Evolutionary conservation across 2,329 filamentous ascomycete species (phyloP).

Genomic region (Penicillium sp.): DNA sequence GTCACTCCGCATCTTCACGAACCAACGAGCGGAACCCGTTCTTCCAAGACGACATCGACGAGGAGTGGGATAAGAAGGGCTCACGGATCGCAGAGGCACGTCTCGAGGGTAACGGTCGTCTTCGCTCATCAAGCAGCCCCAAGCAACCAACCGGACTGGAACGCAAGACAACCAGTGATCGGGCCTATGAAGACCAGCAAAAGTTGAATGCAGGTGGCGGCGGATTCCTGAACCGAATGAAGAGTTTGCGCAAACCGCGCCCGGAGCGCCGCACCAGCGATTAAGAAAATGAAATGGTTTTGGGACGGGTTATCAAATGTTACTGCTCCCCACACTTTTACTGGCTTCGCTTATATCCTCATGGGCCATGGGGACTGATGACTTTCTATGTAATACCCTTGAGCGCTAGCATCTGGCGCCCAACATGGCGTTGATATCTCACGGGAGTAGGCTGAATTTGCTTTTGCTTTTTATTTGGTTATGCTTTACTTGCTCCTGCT

Average conservation of each 20-base stretch:
- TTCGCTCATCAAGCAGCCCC: constrained; percentile 60
- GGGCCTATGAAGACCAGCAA: constrained; percentile 36
- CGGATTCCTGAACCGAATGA: constrained; percentile 75
- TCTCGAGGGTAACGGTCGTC: constrained; percentile 29
- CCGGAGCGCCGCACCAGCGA: constrained; percentile 41
- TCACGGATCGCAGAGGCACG: constrained; percentile 55
- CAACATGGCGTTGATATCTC: constrained; percentile 21
- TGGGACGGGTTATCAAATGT: not conserved
- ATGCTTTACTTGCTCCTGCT: not conserved
- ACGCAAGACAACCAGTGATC: constrained; percentile 64
- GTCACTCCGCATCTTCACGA: constrained; percentile 34
- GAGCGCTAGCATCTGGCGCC: constrained; percentile 15
- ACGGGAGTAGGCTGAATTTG: constrained; percentile 14
- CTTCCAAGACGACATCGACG: constrained; percentile 78
- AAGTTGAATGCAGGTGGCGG: constrained; percentile 50
- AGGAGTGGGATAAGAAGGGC: constrained; percentile 65
- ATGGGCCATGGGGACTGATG: constrained; percentile 14
- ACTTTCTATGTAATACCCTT: constrained; percentile 27
- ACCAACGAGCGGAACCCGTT: constrained; percentile 70
- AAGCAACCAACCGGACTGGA: constrained; percentile 56
- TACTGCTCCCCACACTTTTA: not conserved
- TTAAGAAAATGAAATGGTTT: constrained; percentile 2
- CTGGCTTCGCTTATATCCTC: constrained; percentile 2
- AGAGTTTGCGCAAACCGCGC: constrained; percentile 66
- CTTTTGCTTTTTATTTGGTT: constrained; percentile 2